Percentiles rank a stretch among this genome's conserved stretches.
phyloP scores from a whole-genome alignment of 2,329 filamentous ascomycete genomes.

The Aureobasidium musti region DNA sequence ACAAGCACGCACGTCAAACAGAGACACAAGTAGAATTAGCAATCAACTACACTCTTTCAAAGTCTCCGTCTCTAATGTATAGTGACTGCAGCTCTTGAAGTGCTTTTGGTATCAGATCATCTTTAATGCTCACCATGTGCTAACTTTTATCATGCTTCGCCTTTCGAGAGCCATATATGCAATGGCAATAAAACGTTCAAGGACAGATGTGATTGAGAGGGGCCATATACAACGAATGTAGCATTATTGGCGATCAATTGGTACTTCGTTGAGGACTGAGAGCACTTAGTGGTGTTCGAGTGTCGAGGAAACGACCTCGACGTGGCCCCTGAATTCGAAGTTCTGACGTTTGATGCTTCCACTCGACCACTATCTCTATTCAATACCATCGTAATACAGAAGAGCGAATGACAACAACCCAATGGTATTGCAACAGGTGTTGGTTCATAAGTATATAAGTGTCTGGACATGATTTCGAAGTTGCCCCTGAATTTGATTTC shows the following conservation, averaged over 20 bases:
- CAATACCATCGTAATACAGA: neutral
- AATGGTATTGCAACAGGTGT: no score
- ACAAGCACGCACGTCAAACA: neutral
- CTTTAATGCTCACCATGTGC: no score
- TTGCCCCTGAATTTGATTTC: slow-evolving; percentile 3
- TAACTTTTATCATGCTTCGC: no score
- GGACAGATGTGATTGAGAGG: no score
- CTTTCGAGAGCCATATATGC: no score
- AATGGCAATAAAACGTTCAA: no score
- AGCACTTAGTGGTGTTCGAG: neutral
- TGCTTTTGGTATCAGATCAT: no score
- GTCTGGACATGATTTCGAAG: neutral
- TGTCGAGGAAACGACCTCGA: neutral
- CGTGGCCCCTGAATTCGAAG: neutral
- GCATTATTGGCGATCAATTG: no score
- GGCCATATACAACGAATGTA: no score
- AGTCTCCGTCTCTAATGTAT: no score
- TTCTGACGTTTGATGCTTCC: neutral
- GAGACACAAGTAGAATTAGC: neutral
- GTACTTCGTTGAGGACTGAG: neutral
- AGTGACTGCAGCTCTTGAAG: no score
- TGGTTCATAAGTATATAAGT: neutral
- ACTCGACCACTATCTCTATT: neutral
- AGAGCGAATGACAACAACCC: no score
- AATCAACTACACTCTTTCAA: neutral